Percentiles rank a stretch among this genome's conserved stretches.
Evolutionary conservation across 2,329 filamentous ascomycete genomes (phyloP).

Genomic region (Tricladium varicosporioides): DNA sequence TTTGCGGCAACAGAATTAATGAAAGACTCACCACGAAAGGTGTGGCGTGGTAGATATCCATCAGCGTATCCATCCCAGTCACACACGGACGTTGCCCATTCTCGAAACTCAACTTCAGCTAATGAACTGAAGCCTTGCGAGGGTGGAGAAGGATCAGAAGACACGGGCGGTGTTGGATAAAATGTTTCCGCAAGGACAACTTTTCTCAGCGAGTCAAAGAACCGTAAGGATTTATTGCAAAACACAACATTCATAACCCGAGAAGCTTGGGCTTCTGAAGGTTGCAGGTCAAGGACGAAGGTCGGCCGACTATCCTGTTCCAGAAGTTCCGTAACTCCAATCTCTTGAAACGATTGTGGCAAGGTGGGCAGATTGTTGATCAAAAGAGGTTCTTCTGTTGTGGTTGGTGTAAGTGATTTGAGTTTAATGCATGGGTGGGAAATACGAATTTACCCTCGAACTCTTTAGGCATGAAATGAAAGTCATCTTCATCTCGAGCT

Average conservation of each 20-base stretch:
- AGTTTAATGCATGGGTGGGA: background rate
- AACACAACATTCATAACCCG: constrained; percentile 18
- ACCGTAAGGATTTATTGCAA: constrained; percentile 21
- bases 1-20: background rate
- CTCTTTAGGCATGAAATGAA: background rate
- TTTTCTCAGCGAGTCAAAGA: constrained; percentile 22
- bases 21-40: constrained; percentile 49
- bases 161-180: constrained; percentile 9
- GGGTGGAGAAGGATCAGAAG: background rate
- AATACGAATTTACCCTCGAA: constrained; percentile 2
- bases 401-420: constrained; percentile 8
- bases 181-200: constrained; percentile 23
- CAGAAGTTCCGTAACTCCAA: constrained; percentile 24
- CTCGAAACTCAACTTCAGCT: constrained; percentile 54
- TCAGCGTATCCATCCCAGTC: constrained; percentile 50
- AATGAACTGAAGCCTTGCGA: constrained; percentile 2
- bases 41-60: constrained; percentile 49
- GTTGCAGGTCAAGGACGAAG: constrained; percentile 24
- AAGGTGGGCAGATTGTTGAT: background rate
- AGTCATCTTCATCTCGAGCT: background rate
- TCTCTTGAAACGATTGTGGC: constrained; percentile 4
- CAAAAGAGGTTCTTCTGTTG: background rate
- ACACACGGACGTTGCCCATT: constrained; percentile 60
- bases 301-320: constrained; percentile 25
- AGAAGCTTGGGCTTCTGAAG: constrained; percentile 10